Conservation (phyloP, 305 asterid species). For the Coffea humblotiana region DNA sequence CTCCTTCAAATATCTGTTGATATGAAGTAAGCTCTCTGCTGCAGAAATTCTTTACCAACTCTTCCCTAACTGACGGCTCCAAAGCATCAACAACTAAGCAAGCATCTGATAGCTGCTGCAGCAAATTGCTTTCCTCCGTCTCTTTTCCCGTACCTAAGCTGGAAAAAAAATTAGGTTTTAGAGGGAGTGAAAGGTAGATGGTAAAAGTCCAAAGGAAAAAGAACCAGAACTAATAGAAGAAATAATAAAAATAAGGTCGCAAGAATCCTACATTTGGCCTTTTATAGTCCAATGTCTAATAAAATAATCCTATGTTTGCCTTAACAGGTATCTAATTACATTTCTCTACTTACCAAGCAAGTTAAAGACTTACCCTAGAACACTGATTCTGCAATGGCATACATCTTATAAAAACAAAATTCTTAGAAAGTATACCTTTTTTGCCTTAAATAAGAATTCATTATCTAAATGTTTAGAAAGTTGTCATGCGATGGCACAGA, state of each 20-base stretch:
- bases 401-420: not conserved
- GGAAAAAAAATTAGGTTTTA: constrained; percentile 31
- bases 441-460: too few relatives aligned
- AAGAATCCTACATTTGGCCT: not conserved
- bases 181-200: constrained; percentile 12
- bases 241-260: not conserved
- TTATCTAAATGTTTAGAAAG: not conserved
- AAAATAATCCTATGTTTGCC: not conserved
- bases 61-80: constrained; percentile 99
- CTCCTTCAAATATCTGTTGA: constrained; percentile 98
- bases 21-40: constrained; percentile 91
- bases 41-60: constrained; percentile 81
- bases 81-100: constrained; percentile 98
- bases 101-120: constrained; percentile 93
- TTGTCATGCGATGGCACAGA: not conserved
- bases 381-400: not conserved
- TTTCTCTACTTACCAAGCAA: not conserved
- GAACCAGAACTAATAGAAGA: not conserved
- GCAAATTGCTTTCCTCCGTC: constrained; percentile 75
- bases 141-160: constrained; percentile 99
- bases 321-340: not conserved
- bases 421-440: not conserved
- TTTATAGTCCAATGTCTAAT: not conserved
- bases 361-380: not conserved
- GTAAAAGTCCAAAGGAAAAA: constrained; percentile 11